Percentiles rank a stretch among this genome's conserved stretches.
phyloP scores from a whole-genome alignment of 1,284 basidiomycete genomes.

The Stereum hirsutum region DNA sequence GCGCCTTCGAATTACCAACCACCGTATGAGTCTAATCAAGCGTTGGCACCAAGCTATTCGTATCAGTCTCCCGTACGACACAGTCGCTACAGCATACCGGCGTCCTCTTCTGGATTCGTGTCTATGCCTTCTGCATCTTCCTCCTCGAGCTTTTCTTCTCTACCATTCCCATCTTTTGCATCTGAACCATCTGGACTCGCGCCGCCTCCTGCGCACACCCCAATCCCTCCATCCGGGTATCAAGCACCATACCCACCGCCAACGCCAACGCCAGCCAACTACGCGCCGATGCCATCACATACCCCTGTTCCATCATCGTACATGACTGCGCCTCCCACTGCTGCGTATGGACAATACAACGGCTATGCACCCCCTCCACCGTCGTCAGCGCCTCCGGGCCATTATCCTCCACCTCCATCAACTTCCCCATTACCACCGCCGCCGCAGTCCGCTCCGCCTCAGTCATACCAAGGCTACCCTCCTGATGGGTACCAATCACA shows the following conservation, averaged over 20 bases:
- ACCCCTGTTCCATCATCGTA: conserved; percentile 14
- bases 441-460: conserved; percentile 16
- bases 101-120: conserved; percentile 61
- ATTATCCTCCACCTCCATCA: conserved; percentile 23
- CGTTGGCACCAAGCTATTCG: conserved; percentile 26
- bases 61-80: conserved; percentile 23
- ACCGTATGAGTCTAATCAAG: conserved; percentile 37
- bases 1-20: conserved; percentile 35
- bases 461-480: conserved; percentile 9
- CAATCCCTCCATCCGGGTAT: conserved; percentile 18
- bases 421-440: conserved; percentile 17
- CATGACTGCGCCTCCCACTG: conserved; percentile 16
- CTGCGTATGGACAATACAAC: conserved; percentile 28
- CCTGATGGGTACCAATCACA: too few relatives aligned
- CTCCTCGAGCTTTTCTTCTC: conserved; percentile 30
- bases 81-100: conserved; percentile 56
- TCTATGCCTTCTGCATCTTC: conserved; percentile 20
- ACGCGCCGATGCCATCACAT: conserved; percentile 12
- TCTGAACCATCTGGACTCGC: conserved; percentile 29
- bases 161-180: not conserved
- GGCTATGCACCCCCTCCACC: conserved; percentile 12
- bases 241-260: too few relatives aligned
- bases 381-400: conserved; percentile 15
- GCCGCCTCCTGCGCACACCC: conserved; percentile 14
- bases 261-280: not conserved